Evolutionary conservation across 768 basidiomycete species (phyloP).

Genomic region (button mushroom (Agaricus bisporus)): DNA sequence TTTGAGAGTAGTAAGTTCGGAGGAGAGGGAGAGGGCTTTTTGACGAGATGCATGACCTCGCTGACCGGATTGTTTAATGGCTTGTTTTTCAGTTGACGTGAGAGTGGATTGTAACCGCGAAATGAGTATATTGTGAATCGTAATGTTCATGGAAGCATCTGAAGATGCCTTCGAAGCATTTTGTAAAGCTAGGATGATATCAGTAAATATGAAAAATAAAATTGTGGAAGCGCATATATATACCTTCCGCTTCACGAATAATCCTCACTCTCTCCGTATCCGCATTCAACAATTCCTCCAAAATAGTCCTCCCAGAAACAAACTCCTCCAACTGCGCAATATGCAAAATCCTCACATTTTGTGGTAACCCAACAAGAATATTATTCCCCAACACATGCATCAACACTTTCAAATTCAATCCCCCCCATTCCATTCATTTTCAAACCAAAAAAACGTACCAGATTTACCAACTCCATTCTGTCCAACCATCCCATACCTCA

Average conservation of each 20-base stretch:
- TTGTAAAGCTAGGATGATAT: slow-evolving; percentile 17
- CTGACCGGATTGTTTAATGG: slow-evolving; percentile 46
- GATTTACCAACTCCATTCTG: slow-evolving; percentile 54
- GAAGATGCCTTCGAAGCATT: slow-evolving; percentile 14
- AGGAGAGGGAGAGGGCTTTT: slow-evolving; percentile 28
- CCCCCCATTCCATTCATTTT: too few relatives aligned
- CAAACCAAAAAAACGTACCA: slow-evolving; percentile 22
- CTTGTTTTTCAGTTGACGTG: slow-evolving; percentile 38
- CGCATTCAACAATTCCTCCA: slow-evolving; percentile 23
- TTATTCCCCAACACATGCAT: slow-evolving; percentile 26
- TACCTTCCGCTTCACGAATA: slow-evolving; percentile 23
- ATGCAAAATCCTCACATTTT: slow-evolving; percentile 26
- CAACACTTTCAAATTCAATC: slow-evolving; percentile 16
- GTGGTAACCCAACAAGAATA: slow-evolving; percentile 25
- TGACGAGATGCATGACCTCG: slow-evolving; percentile 53
- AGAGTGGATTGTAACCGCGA: slow-evolving; percentile 18
- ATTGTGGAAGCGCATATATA: background rate
- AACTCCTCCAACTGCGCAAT: slow-evolving; percentile 27
- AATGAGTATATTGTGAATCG: slow-evolving; percentile 21
- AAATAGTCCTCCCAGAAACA: slow-evolving; percentile 18
- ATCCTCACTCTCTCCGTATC: slow-evolving; percentile 21
- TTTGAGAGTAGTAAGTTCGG: slow-evolving; percentile 35
- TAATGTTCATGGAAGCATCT: slow-evolving; percentile 17
- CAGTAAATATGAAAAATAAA: too few relatives aligned
- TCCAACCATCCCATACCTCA: slow-evolving; percentile 49